Evolutionary conservation across 2,329 filamentous ascomycete species (phyloP).

Genomic region (Grosmannia huntii): DNA sequence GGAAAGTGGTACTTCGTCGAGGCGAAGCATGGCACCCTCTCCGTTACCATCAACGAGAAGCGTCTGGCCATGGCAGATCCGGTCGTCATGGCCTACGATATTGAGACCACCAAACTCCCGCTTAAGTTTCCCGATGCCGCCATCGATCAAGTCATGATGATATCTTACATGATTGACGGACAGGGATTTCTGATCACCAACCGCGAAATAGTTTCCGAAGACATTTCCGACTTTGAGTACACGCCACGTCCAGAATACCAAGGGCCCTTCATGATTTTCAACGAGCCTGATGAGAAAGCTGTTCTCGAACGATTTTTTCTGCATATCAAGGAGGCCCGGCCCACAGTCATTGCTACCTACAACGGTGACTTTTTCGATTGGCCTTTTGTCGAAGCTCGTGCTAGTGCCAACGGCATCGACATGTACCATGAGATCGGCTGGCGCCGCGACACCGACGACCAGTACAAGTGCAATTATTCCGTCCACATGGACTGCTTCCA

Average conservation of each 20-base stretch:
- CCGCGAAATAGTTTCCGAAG: constrained; percentile 91
- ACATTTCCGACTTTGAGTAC: constrained; percentile 96
- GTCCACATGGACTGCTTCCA: constrained; percentile 98
- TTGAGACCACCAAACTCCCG: constrained; percentile 91
- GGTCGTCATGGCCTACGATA: constrained; percentile 98
- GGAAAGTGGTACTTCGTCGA: constrained; percentile 97
- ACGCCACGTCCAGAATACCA: constrained; percentile 94
- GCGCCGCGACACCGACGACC: constrained; percentile 86
- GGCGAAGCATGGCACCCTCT: constrained; percentile 78
- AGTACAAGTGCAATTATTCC: constrained; percentile 91
- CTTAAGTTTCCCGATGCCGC: constrained; percentile 93
- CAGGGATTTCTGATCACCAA: constrained; percentile 98
- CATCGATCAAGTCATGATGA: constrained; percentile 99
- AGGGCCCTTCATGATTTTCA: constrained; percentile 95
- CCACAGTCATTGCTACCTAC: constrained; percentile 98
- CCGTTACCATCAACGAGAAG: constrained; percentile 74
- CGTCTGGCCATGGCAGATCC: constrained; percentile 84
- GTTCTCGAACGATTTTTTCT: constrained; percentile 86
- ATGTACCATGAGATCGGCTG: constrained; percentile 99
- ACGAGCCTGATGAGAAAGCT: constrained; percentile 85
- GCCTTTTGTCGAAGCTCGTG: constrained; percentile 91
- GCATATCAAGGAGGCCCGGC: constrained; percentile 87
- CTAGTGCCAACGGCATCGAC: constrained; percentile 89
- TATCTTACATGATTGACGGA: constrained; percentile 99
- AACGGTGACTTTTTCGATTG: constrained; percentile 99